phyloP scores from a whole-genome alignment of 495 filamentous ascomycete species.

The Neurospora sp. region DNA sequence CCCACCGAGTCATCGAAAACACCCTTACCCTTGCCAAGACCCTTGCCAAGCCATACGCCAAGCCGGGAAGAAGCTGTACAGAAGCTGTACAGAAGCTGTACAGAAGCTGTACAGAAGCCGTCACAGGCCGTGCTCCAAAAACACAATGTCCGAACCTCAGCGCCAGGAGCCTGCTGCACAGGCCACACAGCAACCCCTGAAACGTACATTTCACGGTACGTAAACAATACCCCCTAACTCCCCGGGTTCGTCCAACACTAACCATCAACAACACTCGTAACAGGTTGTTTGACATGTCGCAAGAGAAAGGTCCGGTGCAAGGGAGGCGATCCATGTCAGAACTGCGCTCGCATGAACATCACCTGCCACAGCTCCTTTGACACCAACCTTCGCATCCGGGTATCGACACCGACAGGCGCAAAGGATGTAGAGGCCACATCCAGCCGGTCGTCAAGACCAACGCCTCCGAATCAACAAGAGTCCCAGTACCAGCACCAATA shows the following conservation, averaged over 20 bases:
- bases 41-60: background rate
- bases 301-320: constrained; percentile 28
- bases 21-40: background rate
- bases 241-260: background rate
- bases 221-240: background rate
- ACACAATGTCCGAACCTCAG: background rate
- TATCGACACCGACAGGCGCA: constrained; percentile 19
- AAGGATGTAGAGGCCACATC: constrained; percentile 13
- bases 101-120: background rate
- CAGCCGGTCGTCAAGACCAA: background rate
- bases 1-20: background rate
- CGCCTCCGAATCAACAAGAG: background rate
- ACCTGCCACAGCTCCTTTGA: constrained; percentile 28
- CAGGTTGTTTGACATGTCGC: constrained; percentile 29
- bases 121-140: background rate
- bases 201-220: constrained; percentile 24
- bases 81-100: background rate
- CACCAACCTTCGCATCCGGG: constrained; percentile 22
- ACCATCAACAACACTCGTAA: background rate
- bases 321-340: constrained; percentile 23
- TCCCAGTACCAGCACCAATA: background rate
- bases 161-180: background rate
- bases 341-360: constrained; percentile 25
- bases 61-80: background rate
- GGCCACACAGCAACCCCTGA: constrained; percentile 18